Percentiles rank a stretch among this genome's conserved stretches.
These are phyloP conservation scores for Acanthamoeba castellanii DNA, from an alignment of 208 protist genomes.

Conservation along the genomic window DNA sequence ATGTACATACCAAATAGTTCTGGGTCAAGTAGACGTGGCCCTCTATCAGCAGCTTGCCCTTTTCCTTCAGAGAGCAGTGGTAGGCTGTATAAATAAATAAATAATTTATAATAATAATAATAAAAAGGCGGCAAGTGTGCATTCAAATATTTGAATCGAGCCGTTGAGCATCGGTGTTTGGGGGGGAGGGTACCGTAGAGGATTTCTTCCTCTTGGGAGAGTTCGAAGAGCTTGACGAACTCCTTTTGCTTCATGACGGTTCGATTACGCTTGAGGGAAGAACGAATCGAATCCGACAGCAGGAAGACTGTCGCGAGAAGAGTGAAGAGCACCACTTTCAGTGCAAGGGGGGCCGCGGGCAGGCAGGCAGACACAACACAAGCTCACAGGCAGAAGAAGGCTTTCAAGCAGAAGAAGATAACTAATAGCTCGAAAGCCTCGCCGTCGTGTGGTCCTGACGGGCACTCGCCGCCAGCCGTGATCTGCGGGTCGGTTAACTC, in stretches of 20 bases:
- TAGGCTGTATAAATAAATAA: background rate
- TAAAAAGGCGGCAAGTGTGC: no score
- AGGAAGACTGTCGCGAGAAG: background rate
- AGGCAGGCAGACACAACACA: no score
- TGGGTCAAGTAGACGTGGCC: slow-evolving; percentile 12
- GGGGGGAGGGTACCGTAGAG: background rate
- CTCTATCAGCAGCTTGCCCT: slow-evolving; percentile 17
- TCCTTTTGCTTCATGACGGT: slow-evolving; percentile 50
- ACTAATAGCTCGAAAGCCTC: no score
- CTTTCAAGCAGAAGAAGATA: no score
- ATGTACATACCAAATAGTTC: background rate
- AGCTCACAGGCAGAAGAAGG: no score
- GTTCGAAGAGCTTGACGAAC: slow-evolving; percentile 36
- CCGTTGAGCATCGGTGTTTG: background rate
- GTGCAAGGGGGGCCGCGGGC: no score
- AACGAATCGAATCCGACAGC: background rate
- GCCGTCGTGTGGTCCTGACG: no score
- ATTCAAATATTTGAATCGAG: background rate
- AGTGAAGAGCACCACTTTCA: background rate
- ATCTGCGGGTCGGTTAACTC: no score
- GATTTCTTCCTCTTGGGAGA: slow-evolving; percentile 23
- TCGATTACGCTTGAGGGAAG: background rate
- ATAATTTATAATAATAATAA: background rate
- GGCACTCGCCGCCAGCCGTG: no score
- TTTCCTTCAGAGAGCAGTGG: slow-evolving; percentile 46